Evolutionary conservation across 768 basidiomycete species (phyloP), one percentile per base, ranked within the genome.

Genomic region (Rhodotorula paludigena): DNA sequence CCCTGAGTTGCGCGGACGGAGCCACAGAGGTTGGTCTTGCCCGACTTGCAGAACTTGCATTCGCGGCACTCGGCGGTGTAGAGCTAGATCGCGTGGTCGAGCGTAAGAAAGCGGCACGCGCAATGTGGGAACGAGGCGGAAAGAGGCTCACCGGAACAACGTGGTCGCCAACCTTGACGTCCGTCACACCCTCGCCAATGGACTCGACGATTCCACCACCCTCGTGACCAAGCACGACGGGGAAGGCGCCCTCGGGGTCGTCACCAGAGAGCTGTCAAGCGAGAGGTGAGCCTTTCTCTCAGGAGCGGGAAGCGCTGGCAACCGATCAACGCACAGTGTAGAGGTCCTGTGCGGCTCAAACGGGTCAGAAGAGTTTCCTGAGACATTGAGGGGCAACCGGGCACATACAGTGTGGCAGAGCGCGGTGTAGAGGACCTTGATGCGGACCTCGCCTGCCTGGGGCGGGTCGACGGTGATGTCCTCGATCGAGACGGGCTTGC

Each of bases 1-100:
- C 96, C 96, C 58, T 76, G 75, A 0, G 92, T 96, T 16, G 89
- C 82, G 63, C 96, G 89, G 51, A 76, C 36, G 32, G 70, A 49
- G 69, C 92, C 88, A 77, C 94, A 99, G n/a, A 99, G 85, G 79
- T 99, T 99, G 64, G 96, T 99, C 83, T 98, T 98, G 60, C 80
- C 80, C 28, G 77, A 78, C 74, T 88, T 94, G 84, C 96, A 99
- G 82, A 98, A 98, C 79, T 97, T 98, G 82, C 96, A 99, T 80
- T 99, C 88, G 44, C 85, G 85, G 77, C 92, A 96, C 79, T 96
- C 92, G 88, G 71, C 77, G 60, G 66, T 69, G 68, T 72, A 76
- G 41, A 76, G 74, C 74, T 74, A 55, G 16, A 32, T 14, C 4
- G n/a, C n/a, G n/a, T n/a, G n/a, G n/a, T n/a, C 0, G 20, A 10